A percentile compares a stretch with the other conserved stretches of the same genome.
Conservation (phyloP, 2,329 filamentous ascomycete species). For the Aspergillus ochraceus region DNA sequence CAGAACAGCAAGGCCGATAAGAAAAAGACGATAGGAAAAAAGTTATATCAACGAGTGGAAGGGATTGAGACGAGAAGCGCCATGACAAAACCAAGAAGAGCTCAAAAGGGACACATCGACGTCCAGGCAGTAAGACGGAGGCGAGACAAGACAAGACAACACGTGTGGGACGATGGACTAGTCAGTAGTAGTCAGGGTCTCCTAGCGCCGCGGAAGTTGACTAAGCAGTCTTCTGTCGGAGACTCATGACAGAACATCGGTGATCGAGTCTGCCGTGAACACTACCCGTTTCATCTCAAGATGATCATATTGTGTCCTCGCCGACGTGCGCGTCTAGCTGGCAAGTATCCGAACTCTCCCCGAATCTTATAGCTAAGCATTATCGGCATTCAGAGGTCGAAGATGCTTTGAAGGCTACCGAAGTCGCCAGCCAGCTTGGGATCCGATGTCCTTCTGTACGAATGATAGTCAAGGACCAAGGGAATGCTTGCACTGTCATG, state of each 20-base stretch:
- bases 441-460: constrained; percentile 13
- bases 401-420: constrained; percentile 17
- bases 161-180: constrained; percentile 22
- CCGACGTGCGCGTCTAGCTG: neutral
- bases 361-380: constrained; percentile 7
- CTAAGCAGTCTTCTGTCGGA: no score
- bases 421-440: constrained; percentile 19
- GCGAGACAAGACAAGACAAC: constrained; percentile 22
- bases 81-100: constrained; percentile 32
- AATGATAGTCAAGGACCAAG: neutral
- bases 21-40: constrained; percentile 10
- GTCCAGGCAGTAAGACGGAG: constrained; percentile 6
- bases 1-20: constrained; percentile 7
- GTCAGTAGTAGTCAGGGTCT: no score
- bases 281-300: neutral
- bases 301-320: neutral
- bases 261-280: no score
- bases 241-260: no score
- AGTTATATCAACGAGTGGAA: constrained; percentile 37
- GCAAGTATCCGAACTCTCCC: neutral
- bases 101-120: constrained; percentile 17
- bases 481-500: neutral
- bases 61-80: constrained; percentile 31
- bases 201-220: no score
- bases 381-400: constrained; percentile 13